Percentiles rank a stretch among this genome's conserved stretches.
phyloP scores from a whole-genome alignment of 805 yeast genomes.

The Hanseniaspora meyeri region DNA sequence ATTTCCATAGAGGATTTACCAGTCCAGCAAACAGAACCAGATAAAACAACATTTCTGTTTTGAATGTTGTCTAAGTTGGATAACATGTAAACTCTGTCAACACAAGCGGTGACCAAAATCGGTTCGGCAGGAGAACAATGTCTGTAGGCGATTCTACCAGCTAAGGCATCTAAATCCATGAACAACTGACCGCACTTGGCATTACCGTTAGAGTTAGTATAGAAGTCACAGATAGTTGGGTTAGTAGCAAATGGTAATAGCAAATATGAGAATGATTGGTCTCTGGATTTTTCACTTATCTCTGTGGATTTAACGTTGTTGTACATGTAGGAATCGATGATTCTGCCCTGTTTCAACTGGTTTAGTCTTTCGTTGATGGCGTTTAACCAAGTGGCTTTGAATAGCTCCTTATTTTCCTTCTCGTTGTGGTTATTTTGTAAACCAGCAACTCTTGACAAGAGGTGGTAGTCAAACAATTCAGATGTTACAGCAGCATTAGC shows the following conservation, averaged over 20 bases:
- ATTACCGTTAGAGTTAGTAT: conserved; percentile 83
- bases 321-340: conserved; percentile 58
- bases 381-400: conserved; percentile 68
- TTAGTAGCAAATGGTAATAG: conserved; percentile 77
- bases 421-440: conserved; percentile 14
- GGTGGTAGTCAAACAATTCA: conserved; percentile 44
- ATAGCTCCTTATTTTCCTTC: conserved; percentile 24
- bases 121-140: conserved; percentile 95
- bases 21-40: conserved; percentile 91
- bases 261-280: conserved; percentile 62
- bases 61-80: conserved; percentile 69
- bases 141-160: conserved; percentile 84
- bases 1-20: conserved; percentile 95
- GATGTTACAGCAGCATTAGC: conserved; percentile 60
- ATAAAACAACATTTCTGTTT: conserved; percentile 63
- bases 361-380: conserved; percentile 65
- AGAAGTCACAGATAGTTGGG: conserved; percentile 68
- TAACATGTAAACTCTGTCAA: conserved; percentile 79
- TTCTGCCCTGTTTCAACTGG: conserved; percentile 60
- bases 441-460: conserved; percentile 23
- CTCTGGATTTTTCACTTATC: conserved; percentile 59
- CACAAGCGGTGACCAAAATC: conserved; percentile 88
- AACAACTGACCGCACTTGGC: conserved; percentile 84
- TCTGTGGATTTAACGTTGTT: conserved; percentile 59
- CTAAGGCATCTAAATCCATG: conserved; percentile 86